Evolutionary conservation across 352 stramenopile species (phyloP).

Genomic region (Globisporangium perplexum): DNA sequence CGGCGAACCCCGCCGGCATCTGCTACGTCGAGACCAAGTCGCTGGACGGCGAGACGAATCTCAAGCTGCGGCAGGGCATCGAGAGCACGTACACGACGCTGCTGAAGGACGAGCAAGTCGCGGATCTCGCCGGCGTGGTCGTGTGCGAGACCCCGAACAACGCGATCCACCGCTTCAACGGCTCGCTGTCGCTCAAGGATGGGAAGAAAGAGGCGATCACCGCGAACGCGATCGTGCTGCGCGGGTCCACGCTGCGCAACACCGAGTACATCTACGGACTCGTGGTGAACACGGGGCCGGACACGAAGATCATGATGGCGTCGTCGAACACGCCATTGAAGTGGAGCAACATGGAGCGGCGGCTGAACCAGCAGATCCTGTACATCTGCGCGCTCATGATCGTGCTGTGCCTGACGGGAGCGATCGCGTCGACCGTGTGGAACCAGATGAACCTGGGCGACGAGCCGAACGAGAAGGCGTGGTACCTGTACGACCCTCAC

Average conservation of each 20-base stretch:
- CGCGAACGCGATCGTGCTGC: constrained; percentile 76
- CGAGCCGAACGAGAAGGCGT: constrained; percentile 29
- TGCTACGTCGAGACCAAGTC: constrained; percentile 92
- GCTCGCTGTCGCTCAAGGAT: constrained; percentile 62
- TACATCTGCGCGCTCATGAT: constrained; percentile 85
- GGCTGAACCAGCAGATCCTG: constrained; percentile 75
- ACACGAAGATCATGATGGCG: constrained; percentile 90
- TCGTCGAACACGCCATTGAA: constrained; percentile 74
- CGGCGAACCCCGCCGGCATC: constrained; percentile 60
- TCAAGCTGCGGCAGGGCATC: constrained; percentile 86
- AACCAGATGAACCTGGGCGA: constrained; percentile 55
- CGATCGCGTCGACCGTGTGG: constrained; percentile 59
- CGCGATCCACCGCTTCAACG: constrained; percentile 88
- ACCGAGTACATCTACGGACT: constrained; percentile 90
- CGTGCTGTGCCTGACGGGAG: constrained; percentile 61
- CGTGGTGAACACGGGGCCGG: constrained; percentile 88
- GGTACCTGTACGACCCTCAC: constrained; percentile 62
- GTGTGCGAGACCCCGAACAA: constrained; percentile 88
- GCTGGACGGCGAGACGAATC: constrained; percentile 92
- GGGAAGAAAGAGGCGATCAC: constrained; percentile 72
- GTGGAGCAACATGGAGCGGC: constrained; percentile 86
- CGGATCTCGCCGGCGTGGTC: constrained; percentile 47
- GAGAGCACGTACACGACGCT: constrained; percentile 71
- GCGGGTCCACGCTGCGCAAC: constrained; percentile 86
- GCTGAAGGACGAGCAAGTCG: constrained; percentile 42